Base-by-base conservation (phyloP, 2,329 filamentous ascomycete genomes). In the Gaeumannomyces sp. region DNA sequence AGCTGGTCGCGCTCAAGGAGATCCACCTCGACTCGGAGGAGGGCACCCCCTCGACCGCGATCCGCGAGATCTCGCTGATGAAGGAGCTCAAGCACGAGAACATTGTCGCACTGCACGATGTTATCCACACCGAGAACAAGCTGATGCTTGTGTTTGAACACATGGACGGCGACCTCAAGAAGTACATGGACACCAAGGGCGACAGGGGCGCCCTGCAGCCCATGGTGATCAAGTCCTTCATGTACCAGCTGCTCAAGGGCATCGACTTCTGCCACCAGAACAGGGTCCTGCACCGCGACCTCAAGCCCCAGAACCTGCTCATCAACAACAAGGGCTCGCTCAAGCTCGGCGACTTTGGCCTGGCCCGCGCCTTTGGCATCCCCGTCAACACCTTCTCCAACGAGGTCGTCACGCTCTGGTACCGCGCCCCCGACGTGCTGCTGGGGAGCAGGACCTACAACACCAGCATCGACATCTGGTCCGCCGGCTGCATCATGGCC, bases 401-500 rank as follows among this genome's bases (percentile, higher is more conserved):
- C 76, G 94, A 98, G 78, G 94, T 98, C 65, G 94, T 98, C 59
- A 98, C 95, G 0, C 83, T 98, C 25, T 98, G 94, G 94, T 99
- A 99, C 76, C 91, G 95, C 59, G 95, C 95, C 0, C 95, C 95
- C 0, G 95, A 99, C 72, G 95, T 99, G 60, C 85, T 99, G 63
- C 85, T 99, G 60, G 95, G 95, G 63, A 95, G 91, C 72, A 84
- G 95, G 69, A 98, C 95, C 28, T 99, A 99, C 81, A 99, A 97
- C 79, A 99, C 95, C n/a, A 96, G 92, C 78, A 98, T 99, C 76
- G 95, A 99, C 73, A 98, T 99, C 75, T 99, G 95, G 95, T 97
- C 92, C 8, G 95, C 95, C 8, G 95, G 95, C 65, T 99, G 95
- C 77, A 99, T 99, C 81, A 98, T 99, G 95, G 95, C 95, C 13